Evolutionary conservation across 345 rosid species (phyloP), one percentile per base, ranked within the genome.

Genomic region (Psidium friedrichsthalianum): DNA sequence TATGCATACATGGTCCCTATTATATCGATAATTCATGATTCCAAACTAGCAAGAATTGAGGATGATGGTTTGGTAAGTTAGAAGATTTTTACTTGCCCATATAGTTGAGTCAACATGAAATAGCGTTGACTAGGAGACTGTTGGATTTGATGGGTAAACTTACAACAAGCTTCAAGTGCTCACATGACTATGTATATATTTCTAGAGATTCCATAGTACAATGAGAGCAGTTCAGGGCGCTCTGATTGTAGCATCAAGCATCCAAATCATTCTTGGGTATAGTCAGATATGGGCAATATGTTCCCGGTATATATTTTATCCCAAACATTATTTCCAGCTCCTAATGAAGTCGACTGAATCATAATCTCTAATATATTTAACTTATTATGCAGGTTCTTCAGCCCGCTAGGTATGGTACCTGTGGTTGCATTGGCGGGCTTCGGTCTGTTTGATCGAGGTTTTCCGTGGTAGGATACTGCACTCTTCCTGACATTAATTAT

Each of bases 211-310:
- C 90, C 90, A 93, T 29, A 92, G 88, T 87, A 97, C 99, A 81
- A 97, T 96, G 98, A 96, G 96, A 90, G 99, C 99, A 2, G 98
- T 97, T 82, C 99, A 97, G 93, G 99, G 98, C 58, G 99, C 99
- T 54, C 84, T 97, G 27, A 97, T 97, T 40, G 98, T 97, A 83
- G 94, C 98, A 90, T 97, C 99, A 78, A 97, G 98, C 87, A 89
- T 97, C 88, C 98, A 97, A 87, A 97, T 96, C 87, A 94, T 97
- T 84, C 91, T 97, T 58, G 99, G 98, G 59, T 97, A 93, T 89
- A 97, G 99, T 89, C 99, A 96, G 82, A 87, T 97, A 87, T 96
- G 99, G 99, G 98, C 93, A 51, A 95, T 97, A 44, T 96, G 96
- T 90, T 93, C 99, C 91, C 94, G 99, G 99, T 97, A 92, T 74